These are phyloP conservation scores for Crassisporium funariophilum DNA, from an alignment of 768 basidiomycete species.

Conservation along the genomic window DNA sequence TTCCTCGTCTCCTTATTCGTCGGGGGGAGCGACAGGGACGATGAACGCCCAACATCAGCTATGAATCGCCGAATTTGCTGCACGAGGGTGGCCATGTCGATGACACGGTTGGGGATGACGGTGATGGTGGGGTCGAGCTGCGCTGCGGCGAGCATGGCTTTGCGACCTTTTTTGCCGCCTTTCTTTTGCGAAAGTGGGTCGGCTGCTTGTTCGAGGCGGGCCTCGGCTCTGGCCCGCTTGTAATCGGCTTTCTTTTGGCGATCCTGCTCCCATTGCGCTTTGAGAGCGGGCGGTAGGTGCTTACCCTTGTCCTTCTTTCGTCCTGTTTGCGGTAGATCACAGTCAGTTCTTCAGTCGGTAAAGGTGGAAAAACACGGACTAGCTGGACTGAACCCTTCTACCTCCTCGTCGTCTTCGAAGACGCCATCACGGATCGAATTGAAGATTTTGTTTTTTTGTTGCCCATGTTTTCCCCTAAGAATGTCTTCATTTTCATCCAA, in stretches of 20 bases:
- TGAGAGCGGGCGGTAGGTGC: constrained; percentile 57
- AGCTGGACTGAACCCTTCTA: constrained; percentile 36
- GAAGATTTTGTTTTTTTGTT: constrained; percentile 59
- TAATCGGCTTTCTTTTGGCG: constrained; percentile 79
- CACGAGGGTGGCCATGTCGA: constrained; percentile 70
- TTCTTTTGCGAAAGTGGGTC: constrained; percentile 67
- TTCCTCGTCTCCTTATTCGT: constrained; percentile 73
- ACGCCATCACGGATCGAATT: constrained; percentile 59
- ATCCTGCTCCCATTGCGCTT: constrained; percentile 77
- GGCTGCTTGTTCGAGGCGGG: constrained; percentile 54
- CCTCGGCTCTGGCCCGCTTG: constrained; percentile 63
- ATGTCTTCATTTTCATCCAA: constrained; percentile 62
- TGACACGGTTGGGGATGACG: constrained; percentile 51
- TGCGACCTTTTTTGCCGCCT: constrained; percentile 68
- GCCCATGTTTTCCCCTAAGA: constrained; percentile 44
- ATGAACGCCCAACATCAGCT: constrained; percentile 48
- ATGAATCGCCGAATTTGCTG: constrained; percentile 73
- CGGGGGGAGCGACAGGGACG: constrained; percentile 73
- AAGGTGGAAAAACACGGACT: constrained; percentile 42
- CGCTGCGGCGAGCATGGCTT: constrained; percentile 64
- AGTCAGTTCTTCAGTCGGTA: neutral
- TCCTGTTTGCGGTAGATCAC: constrained; percentile 21
- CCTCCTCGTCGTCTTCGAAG: constrained; percentile 43
- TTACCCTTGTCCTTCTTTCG: constrained; percentile 56
- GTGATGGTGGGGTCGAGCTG: constrained; percentile 48